Evolutionary conservation across 129 eudicot genomes (phyloP).

Genomic region (Pittosporum tobira): DNA sequence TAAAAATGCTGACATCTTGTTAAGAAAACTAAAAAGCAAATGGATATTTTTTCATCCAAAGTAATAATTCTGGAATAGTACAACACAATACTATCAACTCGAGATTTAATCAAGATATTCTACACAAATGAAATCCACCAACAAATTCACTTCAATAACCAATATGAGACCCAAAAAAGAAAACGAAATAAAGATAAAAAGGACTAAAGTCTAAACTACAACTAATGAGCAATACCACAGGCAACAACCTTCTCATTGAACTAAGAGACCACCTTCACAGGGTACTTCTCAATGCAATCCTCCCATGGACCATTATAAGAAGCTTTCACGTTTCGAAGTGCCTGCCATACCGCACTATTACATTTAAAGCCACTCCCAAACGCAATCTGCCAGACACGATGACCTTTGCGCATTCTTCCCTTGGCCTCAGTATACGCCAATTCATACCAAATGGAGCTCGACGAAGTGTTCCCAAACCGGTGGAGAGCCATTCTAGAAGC

Average conservation of each 20-base stretch:
- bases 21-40: not conserved
- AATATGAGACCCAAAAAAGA: conserved; percentile 8
- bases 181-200: not conserved
- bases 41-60: too few relatives aligned
- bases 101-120: not conserved
- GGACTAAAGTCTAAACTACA: not conserved
- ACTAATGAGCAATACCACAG: conserved; percentile 2
- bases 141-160: conserved; percentile 19
- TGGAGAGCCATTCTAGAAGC: conserved; percentile 74
- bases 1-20: not conserved
- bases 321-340: conserved; percentile 45
- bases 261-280: conserved; percentile 39
- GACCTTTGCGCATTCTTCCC: conserved; percentile 48
- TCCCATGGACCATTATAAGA: conserved; percentile 49
- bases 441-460: conserved; percentile 76
- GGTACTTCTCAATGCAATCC: conserved; percentile 65
- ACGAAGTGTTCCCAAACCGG: conserved; percentile 60
- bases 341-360: conserved; percentile 74
- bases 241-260: conserved; percentile 2
- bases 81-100: not conserved
- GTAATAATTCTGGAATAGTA: not conserved
- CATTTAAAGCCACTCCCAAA: conserved; percentile 76
- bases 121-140: not conserved
- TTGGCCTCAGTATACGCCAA: conserved; percentile 58
- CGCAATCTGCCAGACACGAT: conserved; percentile 74